phyloP scores from a whole-genome alignment of 495 filamentous ascomycete species.

The Aspergillus mulundensis region DNA sequence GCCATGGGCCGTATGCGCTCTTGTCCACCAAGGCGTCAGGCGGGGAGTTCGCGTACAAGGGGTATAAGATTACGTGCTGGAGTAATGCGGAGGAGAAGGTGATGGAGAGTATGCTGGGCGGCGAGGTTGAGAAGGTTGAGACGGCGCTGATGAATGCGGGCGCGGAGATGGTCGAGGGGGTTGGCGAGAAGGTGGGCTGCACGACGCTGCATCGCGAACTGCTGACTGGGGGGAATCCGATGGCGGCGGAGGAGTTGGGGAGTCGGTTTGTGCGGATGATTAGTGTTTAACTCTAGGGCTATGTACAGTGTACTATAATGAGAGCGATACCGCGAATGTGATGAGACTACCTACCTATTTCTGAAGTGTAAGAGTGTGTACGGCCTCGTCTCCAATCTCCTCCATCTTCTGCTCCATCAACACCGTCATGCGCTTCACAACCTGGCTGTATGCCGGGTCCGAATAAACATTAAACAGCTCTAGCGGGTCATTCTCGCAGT shows the following conservation, averaged over 20 bases:
- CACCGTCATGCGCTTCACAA: background rate
- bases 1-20: conserved; percentile 41
- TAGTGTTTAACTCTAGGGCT: conserved; percentile 27
- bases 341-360: too few relatives aligned
- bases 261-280: conserved; percentile 31
- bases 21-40: conserved; percentile 31
- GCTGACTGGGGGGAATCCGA: conserved; percentile 27
- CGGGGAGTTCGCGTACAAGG: conserved; percentile 33
- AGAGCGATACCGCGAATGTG: too few relatives aligned
- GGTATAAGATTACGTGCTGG: conserved; percentile 29
- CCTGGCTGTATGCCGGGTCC: conserved; percentile 23
- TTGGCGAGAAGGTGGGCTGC: conserved; percentile 21
- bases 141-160: conserved; percentile 23
- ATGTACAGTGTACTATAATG: too few relatives aligned
- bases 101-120: conserved; percentile 29
- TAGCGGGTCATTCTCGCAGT: conserved; percentile 38
- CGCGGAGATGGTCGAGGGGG: conserved; percentile 27
- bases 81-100: conserved; percentile 31
- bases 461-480: conserved; percentile 42
- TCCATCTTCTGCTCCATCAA: background rate
- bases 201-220: conserved; percentile 28
- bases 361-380: background rate
- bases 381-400: background rate
- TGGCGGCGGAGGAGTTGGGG: conserved; percentile 28
- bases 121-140: conserved; percentile 31